Base-by-base conservation (phyloP, 202 grass and related monocot genomes). In the Carex sylvatica region DNA sequence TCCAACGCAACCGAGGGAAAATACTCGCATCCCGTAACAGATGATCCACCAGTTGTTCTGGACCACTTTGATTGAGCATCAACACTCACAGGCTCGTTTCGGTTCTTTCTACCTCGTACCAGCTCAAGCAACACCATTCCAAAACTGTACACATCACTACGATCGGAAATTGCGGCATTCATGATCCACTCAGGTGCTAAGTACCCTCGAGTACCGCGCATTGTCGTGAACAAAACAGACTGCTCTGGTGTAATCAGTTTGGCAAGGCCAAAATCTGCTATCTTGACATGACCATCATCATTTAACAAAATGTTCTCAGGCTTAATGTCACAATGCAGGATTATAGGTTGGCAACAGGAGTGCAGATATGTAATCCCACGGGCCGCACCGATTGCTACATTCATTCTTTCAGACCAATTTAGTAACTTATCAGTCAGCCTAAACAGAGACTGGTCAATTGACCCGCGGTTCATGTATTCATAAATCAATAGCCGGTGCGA, bases 111-210 rank as follows among this genome's bases (percentile, higher is more conserved):
- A 19, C 81, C 86, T 22, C 74, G 30, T 69, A 84, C 64, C 20
- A 87, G 75, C 61, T 87, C 86, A 22, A 87, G 81, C 64, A 87
- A 76, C 35, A 87, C 86, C 86, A 87, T 87, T 42, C 86, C 81
- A 51, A 80, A 87, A 35, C 86, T 87, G 38, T 87, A 87, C 31
- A 87, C 86, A 61, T 87, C 86, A 61, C 59, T 84, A 54, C 61
- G 82, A 38, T 87, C 86, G 13, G 86, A 87, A 70, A 87, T 87
- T 55, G 74, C 46, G 7, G 86, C 3, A 80, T 87, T 87, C 26
- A 80, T 84, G 31, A 87, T 81, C 86, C 81, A 87, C 63, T 87
- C 86, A 19, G 86, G 86, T 44, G 86, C 86, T 35, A 87, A 69
- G 81, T 87, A 87, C 52, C 81, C 86, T 2, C 81, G 70, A 56